Evolutionary conservation across 257 asterid species (phyloP).

Genomic region (Ehretia macrophylla): DNA sequence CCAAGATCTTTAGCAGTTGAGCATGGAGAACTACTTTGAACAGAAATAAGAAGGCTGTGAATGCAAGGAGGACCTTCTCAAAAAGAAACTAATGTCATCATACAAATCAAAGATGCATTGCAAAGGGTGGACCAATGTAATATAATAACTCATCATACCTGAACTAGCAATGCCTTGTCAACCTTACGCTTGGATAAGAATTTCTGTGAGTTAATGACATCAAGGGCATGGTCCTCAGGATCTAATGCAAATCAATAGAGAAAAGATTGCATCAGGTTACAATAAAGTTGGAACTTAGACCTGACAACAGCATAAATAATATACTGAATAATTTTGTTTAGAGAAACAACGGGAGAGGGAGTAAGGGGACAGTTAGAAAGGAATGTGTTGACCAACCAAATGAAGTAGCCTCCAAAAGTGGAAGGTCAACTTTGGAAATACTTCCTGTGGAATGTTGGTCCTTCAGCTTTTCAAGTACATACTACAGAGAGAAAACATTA

Average conservation of each 20-base stretch:
- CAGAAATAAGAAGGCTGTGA: too few relatives aligned
- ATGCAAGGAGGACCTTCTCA: too few relatives aligned
- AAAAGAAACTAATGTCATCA: too few relatives aligned
- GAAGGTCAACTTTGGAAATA: constrained; percentile 53
- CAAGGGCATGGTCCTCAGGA: constrained; percentile 39
- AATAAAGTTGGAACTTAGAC: not conserved
- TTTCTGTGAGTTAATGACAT: constrained; percentile 47
- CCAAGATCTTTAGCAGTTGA: too few relatives aligned
- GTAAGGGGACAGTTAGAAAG: constrained; percentile 5
- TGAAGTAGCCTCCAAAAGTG: constrained; percentile 50
- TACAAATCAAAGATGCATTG: not conserved
- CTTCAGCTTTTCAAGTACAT: constrained; percentile 52
- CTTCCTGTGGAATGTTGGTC: constrained; percentile 43
- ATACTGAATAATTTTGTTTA: not conserved
- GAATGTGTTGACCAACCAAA: constrained; percentile 54
- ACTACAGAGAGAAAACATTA: constrained; percentile 40
- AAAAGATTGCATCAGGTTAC: constrained; percentile 16
- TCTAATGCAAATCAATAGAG: constrained; percentile 34
- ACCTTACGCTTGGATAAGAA: constrained; percentile 54
- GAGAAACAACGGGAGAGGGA: constrained; percentile 1
- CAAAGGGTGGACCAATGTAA: too few relatives aligned
- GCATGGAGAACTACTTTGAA: too few relatives aligned
- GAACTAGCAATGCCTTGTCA: constrained; percentile 72
- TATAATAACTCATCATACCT: constrained; percentile 37
- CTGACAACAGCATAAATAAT: not conserved